Conservation (phyloP, 2,329 filamentous ascomycete species). For the Thermothelomyces thermophilus region DNA sequence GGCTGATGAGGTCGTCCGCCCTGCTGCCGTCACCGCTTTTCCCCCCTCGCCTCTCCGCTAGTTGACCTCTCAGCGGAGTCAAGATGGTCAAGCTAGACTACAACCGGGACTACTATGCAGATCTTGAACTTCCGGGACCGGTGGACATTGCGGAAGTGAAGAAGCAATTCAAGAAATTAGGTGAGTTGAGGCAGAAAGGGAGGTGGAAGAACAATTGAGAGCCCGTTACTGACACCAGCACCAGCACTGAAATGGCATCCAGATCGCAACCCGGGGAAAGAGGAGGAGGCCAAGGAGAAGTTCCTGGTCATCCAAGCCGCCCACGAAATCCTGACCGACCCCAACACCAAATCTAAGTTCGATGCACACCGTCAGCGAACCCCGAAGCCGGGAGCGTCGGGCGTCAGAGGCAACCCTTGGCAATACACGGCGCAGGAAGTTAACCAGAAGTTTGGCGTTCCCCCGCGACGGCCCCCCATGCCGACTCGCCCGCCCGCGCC, state of each 20-base stretch:
- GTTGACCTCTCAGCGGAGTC: conserved; percentile 21
- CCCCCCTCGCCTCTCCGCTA: neutral
- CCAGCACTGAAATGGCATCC: conserved; percentile 79
- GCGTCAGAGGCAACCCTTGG: conserved; percentile 53
- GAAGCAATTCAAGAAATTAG: conserved; percentile 79
- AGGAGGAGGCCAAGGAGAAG: conserved; percentile 70
- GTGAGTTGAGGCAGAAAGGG: conserved; percentile 37
- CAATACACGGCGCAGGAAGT: conserved; percentile 37
- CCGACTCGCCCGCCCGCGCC: conserved; percentile 24
- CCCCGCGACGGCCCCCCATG: conserved; percentile 24
- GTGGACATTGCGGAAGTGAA: conserved; percentile 72
- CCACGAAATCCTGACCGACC: conserved; percentile 62
- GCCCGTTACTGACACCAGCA: conserved; percentile 10
- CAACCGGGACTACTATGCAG: conserved; percentile 75
- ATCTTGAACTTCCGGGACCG: conserved; percentile 63
- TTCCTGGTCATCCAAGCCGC: conserved; percentile 85
- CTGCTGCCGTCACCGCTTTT: neutral
- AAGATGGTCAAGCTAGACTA: conserved; percentile 64
- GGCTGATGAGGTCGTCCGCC: conserved; percentile 2
- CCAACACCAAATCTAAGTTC: conserved; percentile 45
- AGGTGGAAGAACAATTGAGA: neutral
- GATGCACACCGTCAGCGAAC: conserved; percentile 40
- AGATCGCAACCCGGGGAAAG: conserved; percentile 78
- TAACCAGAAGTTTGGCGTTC: conserved; percentile 40
- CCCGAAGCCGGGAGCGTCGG: conserved; percentile 42